Percentiles rank a stretch among this genome's conserved stretches.
Conservation (phyloP, 1,284 basidiomycete species). For the Austropuccinia psidii region DNA sequence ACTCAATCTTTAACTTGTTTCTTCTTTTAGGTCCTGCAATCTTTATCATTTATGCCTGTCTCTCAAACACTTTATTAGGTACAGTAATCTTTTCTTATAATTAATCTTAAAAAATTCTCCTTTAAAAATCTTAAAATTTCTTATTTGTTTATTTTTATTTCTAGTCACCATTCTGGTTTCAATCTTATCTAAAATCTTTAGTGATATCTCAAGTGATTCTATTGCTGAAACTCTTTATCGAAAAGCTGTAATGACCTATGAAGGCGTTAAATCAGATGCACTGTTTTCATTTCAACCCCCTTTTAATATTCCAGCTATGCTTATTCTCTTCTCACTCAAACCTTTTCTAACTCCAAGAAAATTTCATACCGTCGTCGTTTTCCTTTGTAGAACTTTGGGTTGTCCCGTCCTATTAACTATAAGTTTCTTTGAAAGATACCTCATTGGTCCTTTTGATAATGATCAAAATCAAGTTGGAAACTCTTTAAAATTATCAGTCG, state of each 20-base stretch:
- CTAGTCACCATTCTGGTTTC: slow-evolving; percentile 33
- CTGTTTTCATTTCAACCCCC: slow-evolving; percentile 35
- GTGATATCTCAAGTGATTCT: slow-evolving; percentile 34
- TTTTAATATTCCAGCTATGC: slow-evolving; percentile 31
- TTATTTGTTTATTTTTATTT: not conserved
- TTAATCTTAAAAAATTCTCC: not conserved
- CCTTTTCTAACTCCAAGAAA: slow-evolving; percentile 33
- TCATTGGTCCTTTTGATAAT: slow-evolving; percentile 24
- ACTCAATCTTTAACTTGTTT: not conserved
- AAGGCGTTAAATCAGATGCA: slow-evolving; percentile 35
- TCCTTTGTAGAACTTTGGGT: slow-evolving; percentile 30
- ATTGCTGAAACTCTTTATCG: slow-evolving; percentile 36
- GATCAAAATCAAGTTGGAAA: slow-evolving; percentile 15
- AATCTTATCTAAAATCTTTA: slow-evolving; percentile 36
- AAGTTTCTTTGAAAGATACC: slow-evolving; percentile 34
- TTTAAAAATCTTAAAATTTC: not conserved
- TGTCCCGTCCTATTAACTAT: slow-evolving; percentile 33
- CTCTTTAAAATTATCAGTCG: slow-evolving; percentile 27
- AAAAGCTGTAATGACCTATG: slow-evolving; percentile 33
- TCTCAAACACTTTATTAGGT: slow-evolving; percentile 36
- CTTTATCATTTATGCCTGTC: slow-evolving; percentile 37
- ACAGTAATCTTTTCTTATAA: not conserved
- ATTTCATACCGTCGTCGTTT: slow-evolving; percentile 32
- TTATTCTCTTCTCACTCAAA: slow-evolving; percentile 28
- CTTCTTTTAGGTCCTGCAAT: slow-evolving; percentile 16